Evolutionary conservation across 345 rosid species (phyloP), one percentile per base, ranked within the genome.

Genomic region (Gynandropsis gynandra): DNA sequence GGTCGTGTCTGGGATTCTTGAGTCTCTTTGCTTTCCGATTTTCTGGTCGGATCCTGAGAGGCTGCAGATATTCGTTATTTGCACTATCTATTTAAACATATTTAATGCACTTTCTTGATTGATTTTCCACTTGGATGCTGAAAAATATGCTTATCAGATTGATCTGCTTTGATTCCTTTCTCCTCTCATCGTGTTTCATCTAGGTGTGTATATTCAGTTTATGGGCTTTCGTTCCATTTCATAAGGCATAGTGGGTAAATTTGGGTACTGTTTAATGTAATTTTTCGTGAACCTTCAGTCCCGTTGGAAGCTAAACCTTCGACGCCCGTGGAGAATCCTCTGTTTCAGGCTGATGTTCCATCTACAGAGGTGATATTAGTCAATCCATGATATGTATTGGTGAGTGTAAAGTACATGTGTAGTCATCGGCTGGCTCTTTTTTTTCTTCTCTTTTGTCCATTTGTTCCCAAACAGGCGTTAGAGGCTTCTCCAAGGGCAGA

Each of bases 401-500:
- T 21, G 2, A 14, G 0, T 36, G 7, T 8, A 14, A 19, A 0
- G 9, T 9, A 17, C 6, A 29, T 9, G 24, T 16, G 31, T 21
- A 0, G 10, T 54, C 19, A 37, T 0, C 0, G 8, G 4, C 9
- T 7, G 15, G 35, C 17, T 14, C 52, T 37, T 42, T 36, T n/a
- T 31, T 29, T 51, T 43, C 42, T 44, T 20, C 27, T 37, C 15
- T 36, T 38, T 21, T 34, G 13, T 33, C 1, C 31, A 2, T 63
- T 63, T 17, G 17, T 58, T 53, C 46, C 65, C 27, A 31, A 65
- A 53, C 49, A 92, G 98, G 88, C 52, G 48, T 74, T 85, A 81
- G 80, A 66, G 32, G 74, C 95, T 27, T 81, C 95, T 69, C 97
- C 95, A 3, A 82, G 68, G 54, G 80, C 39, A 42, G 38, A 72